Percentiles rank a stretch among this genome's conserved stretches.
Evolutionary conservation across 768 basidiomycete genomes (phyloP).

Genomic region (Cystoderma amianthinum): DNA sequence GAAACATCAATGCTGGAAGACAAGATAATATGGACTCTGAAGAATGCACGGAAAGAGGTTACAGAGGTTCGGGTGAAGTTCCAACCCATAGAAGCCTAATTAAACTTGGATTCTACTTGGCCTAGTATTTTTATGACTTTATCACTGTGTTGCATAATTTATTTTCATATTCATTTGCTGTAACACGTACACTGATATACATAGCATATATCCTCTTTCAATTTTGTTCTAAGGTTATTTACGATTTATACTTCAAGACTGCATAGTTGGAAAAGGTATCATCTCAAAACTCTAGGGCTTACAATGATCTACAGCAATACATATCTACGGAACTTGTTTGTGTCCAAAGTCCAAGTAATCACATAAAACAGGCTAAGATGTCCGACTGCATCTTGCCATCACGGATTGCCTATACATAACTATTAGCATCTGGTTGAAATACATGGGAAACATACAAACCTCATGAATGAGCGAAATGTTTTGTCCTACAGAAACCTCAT

Average conservation of each 20-base stretch:
- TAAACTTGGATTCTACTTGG: background rate
- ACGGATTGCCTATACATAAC: slow-evolving; percentile 40
- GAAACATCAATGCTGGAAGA: slow-evolving; percentile 57
- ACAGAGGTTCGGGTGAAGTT: slow-evolving; percentile 69
- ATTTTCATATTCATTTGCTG: background rate
- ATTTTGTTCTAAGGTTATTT: too few species aligned
- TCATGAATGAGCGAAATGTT: slow-evolving; percentile 73
- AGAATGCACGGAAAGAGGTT: slow-evolving; percentile 54
- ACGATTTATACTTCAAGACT: too few species aligned
- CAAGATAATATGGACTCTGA: slow-evolving; percentile 49
- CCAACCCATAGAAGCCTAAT: slow-evolving; percentile 20
- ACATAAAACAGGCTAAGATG: slow-evolving; percentile 34
- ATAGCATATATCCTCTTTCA: too few species aligned
- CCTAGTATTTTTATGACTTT: background rate
- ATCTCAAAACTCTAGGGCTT: too few species aligned
- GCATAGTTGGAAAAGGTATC: too few species aligned
- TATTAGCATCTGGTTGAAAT: background rate
- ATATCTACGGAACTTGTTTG: too few species aligned
- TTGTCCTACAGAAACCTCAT: slow-evolving; percentile 60
- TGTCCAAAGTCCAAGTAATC: too few species aligned
- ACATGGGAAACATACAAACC: slow-evolving; percentile 21
- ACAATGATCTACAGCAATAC: too few species aligned
- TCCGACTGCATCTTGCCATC: slow-evolving; percentile 61
- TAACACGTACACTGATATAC: too few species aligned
- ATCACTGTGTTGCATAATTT: background rate